phyloP scores from a whole-genome alignment of 2,329 filamentous ascomycete genomes.

The Beauveria medogensis region DNA sequence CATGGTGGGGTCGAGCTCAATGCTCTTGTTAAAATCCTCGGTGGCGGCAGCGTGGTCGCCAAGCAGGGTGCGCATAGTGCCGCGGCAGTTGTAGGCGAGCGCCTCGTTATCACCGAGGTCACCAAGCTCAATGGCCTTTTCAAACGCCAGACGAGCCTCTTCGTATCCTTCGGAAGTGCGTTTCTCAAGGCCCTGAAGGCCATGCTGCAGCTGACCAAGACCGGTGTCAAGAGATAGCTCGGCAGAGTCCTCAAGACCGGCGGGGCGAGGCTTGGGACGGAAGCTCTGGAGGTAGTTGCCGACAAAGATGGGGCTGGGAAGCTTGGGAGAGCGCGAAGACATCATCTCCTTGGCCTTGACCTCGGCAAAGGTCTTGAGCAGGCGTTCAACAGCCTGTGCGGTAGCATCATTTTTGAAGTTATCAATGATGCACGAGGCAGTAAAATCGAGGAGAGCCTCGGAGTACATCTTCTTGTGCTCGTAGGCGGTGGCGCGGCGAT shows the following conservation, averaged over 20 bases:
- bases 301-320: slow-evolving; percentile 93
- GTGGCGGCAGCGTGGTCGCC: slow-evolving; percentile 81
- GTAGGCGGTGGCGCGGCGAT: slow-evolving; percentile 92
- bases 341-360: slow-evolving; percentile 88
- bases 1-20: slow-evolving; percentile 78
- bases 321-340: slow-evolving; percentile 72
- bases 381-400: slow-evolving; percentile 80
- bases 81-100: slow-evolving; percentile 91
- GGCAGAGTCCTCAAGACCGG: slow-evolving; percentile 72
- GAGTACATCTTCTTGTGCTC: slow-evolving; percentile 87
- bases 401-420: slow-evolving; percentile 88
- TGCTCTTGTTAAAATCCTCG: slow-evolving; percentile 81
- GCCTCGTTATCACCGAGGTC: slow-evolving; percentile 78
- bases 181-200: slow-evolving; percentile 70
- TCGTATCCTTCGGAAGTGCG: slow-evolving; percentile 89
- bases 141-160: slow-evolving; percentile 77
- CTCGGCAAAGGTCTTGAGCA: slow-evolving; percentile 96
- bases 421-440: slow-evolving; percentile 97
- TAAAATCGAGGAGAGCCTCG: slow-evolving; percentile 94
- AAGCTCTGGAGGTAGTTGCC: slow-evolving; percentile 99
- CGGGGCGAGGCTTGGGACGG: slow-evolving; percentile 71
- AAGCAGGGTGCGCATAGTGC: slow-evolving; percentile 87
- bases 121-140: slow-evolving; percentile 75
- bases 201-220: slow-evolving; percentile 77
- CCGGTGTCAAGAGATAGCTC: slow-evolving; percentile 72